phyloP scores from a whole-genome alignment of 768 basidiomycete species.

The Mycena venus region DNA sequence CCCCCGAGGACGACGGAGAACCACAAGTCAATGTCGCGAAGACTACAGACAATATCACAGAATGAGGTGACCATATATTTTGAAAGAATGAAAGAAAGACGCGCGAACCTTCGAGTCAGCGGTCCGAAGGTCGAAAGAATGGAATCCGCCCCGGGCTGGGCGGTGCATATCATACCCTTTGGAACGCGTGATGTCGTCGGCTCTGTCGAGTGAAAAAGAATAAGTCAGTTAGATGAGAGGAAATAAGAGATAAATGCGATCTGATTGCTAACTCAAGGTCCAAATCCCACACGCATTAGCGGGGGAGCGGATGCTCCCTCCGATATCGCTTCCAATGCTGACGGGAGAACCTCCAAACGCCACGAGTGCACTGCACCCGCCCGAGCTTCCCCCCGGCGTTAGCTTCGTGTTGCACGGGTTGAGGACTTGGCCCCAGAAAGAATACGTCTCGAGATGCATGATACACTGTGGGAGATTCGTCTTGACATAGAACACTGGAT shows the following conservation, averaged over 20 bases:
- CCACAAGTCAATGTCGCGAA: constrained; percentile 49
- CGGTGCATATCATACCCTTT: constrained; percentile 53
- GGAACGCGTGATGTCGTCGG: constrained; percentile 58
- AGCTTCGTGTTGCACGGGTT: constrained; percentile 61
- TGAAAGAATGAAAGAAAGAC: too few species aligned
- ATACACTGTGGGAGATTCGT: constrained; percentile 59
- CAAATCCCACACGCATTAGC: constrained; percentile 38
- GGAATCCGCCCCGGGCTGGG: constrained; percentile 62
- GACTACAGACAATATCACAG: constrained; percentile 30
- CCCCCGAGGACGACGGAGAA: constrained; percentile 45
- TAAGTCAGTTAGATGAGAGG: neutral
- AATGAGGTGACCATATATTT: neutral
- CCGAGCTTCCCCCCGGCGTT: constrained; percentile 65
- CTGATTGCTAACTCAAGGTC: constrained; percentile 22
- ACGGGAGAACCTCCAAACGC: constrained; percentile 60
- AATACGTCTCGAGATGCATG: constrained; percentile 53
- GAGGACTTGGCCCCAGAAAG: constrained; percentile 49
- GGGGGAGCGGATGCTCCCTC: constrained; percentile 51
- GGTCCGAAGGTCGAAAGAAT: constrained; percentile 70
- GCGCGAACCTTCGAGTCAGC: constrained; percentile 56
- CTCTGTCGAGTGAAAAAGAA: constrained; percentile 13
- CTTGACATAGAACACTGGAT: constrained; percentile 56
- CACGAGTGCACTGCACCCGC: constrained; percentile 64
- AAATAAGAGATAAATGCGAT: neutral
- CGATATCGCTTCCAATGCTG: constrained; percentile 57